phyloP scores from a whole-genome alignment of 345 rosid genomes.

The Pugionium cornutum region DNA sequence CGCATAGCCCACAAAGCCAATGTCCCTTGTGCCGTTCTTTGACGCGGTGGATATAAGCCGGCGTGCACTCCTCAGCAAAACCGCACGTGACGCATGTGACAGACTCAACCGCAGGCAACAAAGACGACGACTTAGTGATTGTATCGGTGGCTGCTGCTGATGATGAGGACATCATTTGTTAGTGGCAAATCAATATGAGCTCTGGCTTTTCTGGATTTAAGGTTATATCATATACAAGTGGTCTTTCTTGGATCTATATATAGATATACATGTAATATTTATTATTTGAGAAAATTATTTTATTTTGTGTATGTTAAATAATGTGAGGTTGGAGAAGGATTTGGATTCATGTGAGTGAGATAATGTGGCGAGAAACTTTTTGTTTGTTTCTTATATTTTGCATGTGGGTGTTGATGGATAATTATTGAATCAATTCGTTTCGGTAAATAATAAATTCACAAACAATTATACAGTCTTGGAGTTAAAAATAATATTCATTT shows the following conservation, averaged over 20 bases:
- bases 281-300: not conserved
- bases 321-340: slow-evolving; percentile 40
- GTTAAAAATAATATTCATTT: slow-evolving; percentile 1
- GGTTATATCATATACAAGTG: slow-evolving; percentile 35
- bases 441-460: not conserved
- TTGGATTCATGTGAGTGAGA: slow-evolving; percentile 40
- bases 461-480: slow-evolving; percentile 1
- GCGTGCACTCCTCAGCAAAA: slow-evolving; percentile 68
- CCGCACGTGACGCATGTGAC: slow-evolving; percentile 77
- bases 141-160: slow-evolving; percentile 30
- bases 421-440: slow-evolving; percentile 19
- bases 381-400: slow-evolving; percentile 37
- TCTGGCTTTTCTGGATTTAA: slow-evolving; percentile 30
- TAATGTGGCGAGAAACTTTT: slow-evolving; percentile 38
- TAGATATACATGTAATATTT: slow-evolving; percentile 22
- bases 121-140: slow-evolving; percentile 11
- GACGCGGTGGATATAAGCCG: slow-evolving; percentile 54
- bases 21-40: slow-evolving; percentile 56
- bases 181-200: slow-evolving; percentile 9
- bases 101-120: slow-evolving; percentile 38
- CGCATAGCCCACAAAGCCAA: slow-evolving; percentile 80
- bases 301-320: slow-evolving; percentile 34
- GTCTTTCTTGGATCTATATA: slow-evolving; percentile 32
- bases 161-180: slow-evolving; percentile 29
- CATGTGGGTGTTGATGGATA: slow-evolving; percentile 40